phyloP scores from a whole-genome alignment of 768 basidiomycete species.

The Kwoniella sp. region DNA sequence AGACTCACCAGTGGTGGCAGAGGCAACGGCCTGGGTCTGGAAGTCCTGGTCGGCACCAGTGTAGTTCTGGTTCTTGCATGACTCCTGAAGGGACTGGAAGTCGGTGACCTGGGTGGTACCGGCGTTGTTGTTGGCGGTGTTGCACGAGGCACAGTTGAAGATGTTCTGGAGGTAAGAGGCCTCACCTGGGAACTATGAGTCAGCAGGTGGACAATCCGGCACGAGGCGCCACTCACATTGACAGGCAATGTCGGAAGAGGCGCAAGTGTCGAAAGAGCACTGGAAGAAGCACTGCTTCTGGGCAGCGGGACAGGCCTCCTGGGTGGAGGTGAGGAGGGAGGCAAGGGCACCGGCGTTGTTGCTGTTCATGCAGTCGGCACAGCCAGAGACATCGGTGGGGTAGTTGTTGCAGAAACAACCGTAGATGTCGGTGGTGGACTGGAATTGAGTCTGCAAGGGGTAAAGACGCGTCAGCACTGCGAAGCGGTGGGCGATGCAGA shows the following conservation, averaged over 20 bases:
- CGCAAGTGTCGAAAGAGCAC: slow-evolving; percentile 44
- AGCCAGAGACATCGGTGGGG: slow-evolving; percentile 41
- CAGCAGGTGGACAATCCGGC: background rate
- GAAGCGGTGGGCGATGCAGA: background rate
- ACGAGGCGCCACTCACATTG: slow-evolving; percentile 34
- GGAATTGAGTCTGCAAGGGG: slow-evolving; percentile 9
- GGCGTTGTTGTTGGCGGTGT: slow-evolving; percentile 49
- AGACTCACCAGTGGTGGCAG: slow-evolving; percentile 25
- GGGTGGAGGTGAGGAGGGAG: slow-evolving; percentile 28
- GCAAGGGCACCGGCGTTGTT: slow-evolving; percentile 37
- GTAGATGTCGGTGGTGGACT: slow-evolving; percentile 29
- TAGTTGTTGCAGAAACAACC: slow-evolving; percentile 47
- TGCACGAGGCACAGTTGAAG: slow-evolving; percentile 49
- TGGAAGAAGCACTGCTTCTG: slow-evolving; percentile 39
- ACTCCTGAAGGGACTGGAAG: slow-evolving; percentile 40
- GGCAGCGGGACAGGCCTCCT: slow-evolving; percentile 27
- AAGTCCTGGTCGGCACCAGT: slow-evolving; percentile 34
- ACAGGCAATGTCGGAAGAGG: slow-evolving; percentile 40
- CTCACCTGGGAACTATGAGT: slow-evolving; percentile 15
- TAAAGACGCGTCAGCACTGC: background rate
- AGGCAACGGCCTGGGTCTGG: slow-evolving; percentile 32
- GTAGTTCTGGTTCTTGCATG: slow-evolving; percentile 47
- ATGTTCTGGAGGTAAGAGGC: slow-evolving; percentile 43
- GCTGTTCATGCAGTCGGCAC: slow-evolving; percentile 40
- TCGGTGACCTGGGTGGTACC: slow-evolving; percentile 43